A percentile compares a stretch with the other conserved stretches of the same genome.
Conservation (phyloP, 495 filamentous ascomycete species). For the Xylaria intraflava region DNA sequence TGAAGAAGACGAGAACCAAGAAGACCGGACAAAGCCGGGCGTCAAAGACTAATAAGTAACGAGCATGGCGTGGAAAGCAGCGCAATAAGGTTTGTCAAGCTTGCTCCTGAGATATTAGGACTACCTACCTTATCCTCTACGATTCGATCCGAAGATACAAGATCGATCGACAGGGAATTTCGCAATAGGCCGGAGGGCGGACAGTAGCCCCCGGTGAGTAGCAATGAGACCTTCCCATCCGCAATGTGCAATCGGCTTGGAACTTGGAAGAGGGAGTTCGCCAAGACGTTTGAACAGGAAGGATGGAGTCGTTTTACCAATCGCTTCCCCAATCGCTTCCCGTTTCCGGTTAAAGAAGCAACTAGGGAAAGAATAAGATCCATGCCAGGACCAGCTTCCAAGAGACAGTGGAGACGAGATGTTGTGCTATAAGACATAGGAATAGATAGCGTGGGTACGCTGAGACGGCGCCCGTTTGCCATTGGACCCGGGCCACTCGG, state of each 20-base stretch:
- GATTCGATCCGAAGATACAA: background rate
- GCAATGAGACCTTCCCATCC: background rate
- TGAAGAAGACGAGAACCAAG: background rate
- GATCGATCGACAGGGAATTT: background rate
- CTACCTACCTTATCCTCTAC: background rate
- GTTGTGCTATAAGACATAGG: background rate
- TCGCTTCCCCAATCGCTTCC: slow-evolving; percentile 5
- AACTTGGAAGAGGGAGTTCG: background rate
- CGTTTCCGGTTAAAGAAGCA: background rate
- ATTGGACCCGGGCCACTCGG: too few relatives aligned
- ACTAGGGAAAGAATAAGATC: slow-evolving; percentile 1
- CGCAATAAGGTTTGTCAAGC: background rate
- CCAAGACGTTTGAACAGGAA: background rate
- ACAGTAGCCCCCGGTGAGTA: background rate
- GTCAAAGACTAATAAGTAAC: background rate
- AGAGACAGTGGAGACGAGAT: background rate
- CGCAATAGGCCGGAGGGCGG: slow-evolving; percentile 17
- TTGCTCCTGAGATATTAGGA: background rate
- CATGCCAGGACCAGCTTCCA: slow-evolving; percentile 1
- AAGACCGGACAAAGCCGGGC: background rate
- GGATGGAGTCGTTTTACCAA: background rate
- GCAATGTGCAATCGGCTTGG: background rate
- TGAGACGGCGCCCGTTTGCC: too few relatives aligned
- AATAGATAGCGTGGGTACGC: too few relatives aligned
- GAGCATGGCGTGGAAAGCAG: background rate